Evolutionary conservation across 2,329 filamentous ascomycete genomes (phyloP), one percentile per base, ranked within the genome.

Genomic region (Didymella segeticola): DNA sequence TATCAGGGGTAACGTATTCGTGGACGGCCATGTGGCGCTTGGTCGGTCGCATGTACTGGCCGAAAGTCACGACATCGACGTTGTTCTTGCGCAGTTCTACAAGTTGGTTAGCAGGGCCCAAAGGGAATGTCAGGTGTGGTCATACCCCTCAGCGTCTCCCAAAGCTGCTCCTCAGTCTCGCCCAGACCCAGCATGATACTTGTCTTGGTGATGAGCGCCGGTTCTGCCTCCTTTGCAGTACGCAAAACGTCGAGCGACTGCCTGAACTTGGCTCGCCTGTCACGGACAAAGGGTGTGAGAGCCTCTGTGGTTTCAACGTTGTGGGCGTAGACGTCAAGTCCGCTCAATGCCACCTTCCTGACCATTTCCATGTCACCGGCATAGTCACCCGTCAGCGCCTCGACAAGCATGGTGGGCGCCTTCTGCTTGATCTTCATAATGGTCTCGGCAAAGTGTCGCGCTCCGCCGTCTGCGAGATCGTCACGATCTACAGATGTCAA

Each of bases 31-130:
- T 93, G 75, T 99, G 95, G 37, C 93, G 86, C 82, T 98, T 99
- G 4, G 95, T 99, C 1, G 95, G 95, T 10, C 93, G 90, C 95
- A 99, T 99, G 80, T 99, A 99, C 80, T 99, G 95, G n/a, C 95
- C 95, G 65, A 99, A 99, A 0, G 95, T 99, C 53, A 99, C 92
- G 11, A 99, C 91, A 66, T 99, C 95, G 38, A 97, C 93, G 56
- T 90, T 81, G 53, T 86, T 84, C 61, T 87, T 87, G 53, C 95
- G 85, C 11, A 99, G 83, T 73, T 96, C 90, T 86, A 54, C 12
- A 48, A 0, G 46, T n/a, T 15, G 5, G 38, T 49, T 47, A 66
- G 62, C 45, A 50, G 27, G 22, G 31, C 30, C 29, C 9, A 23
- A 17, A 14, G 1, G 34, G 4, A 14, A 26, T 7, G 1, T 25